phyloP scores from a whole-genome alignment of 2,329 filamentous ascomycete genomes.

The Exophiala alcalophila region DNA sequence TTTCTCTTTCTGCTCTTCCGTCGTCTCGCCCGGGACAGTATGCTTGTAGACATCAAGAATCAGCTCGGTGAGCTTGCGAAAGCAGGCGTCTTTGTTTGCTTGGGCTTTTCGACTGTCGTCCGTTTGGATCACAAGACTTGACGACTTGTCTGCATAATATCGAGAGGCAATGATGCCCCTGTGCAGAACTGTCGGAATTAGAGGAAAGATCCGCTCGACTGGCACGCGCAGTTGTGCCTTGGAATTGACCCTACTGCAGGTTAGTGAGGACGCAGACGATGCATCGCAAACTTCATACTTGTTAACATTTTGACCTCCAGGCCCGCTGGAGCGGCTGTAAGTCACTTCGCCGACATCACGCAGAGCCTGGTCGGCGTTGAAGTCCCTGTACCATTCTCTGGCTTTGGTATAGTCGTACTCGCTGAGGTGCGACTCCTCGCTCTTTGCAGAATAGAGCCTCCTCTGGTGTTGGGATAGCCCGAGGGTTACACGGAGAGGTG shows the following conservation, averaged over 20 bases:
- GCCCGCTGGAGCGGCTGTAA: slow-evolving; percentile 63
- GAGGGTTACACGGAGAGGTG: background rate
- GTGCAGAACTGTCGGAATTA: slow-evolving; percentile 56
- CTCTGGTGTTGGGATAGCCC: slow-evolving; percentile 2
- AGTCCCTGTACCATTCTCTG: slow-evolving; percentile 55
- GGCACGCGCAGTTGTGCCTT: slow-evolving; percentile 63
- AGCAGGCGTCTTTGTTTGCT: slow-evolving; percentile 59
- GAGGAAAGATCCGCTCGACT: slow-evolving; percentile 50
- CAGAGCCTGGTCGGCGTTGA: slow-evolving; percentile 55
- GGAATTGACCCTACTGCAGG: slow-evolving; percentile 56
- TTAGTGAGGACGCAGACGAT: slow-evolving; percentile 7
- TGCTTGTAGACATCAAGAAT: slow-evolving; percentile 51
- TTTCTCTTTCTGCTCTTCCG: slow-evolving; percentile 52
- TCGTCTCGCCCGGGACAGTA: slow-evolving; percentile 60
- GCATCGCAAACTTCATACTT: slow-evolving; percentile 54
- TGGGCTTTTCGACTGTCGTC: slow-evolving; percentile 62
- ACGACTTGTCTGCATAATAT: slow-evolving; percentile 54
- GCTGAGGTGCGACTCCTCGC: slow-evolving; percentile 4
- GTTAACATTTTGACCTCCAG: slow-evolving; percentile 67
- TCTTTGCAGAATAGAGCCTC: slow-evolving; percentile 9
- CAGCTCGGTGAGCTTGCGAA: slow-evolving; percentile 55
- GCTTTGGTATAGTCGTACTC: slow-evolving; percentile 42
- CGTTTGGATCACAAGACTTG: slow-evolving; percentile 59
- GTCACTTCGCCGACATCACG: slow-evolving; percentile 56
- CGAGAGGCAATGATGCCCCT: slow-evolving; percentile 51